phyloP scores from a whole-genome alignment of 768 basidiomycete species.

The Mycena galopus region DNA sequence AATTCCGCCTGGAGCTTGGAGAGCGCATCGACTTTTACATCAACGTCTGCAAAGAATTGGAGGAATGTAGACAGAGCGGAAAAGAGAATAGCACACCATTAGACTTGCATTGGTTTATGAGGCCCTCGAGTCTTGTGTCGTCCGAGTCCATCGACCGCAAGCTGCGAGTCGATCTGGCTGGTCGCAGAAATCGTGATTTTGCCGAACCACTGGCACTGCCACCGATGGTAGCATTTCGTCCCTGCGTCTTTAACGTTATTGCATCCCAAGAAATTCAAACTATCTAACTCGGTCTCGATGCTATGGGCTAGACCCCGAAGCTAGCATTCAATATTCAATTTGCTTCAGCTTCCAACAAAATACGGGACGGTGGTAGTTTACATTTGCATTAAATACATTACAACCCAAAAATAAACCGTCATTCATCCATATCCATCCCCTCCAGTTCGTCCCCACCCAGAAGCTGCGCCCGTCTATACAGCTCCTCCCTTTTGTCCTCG shows the following conservation, averaged over 20 bases:
- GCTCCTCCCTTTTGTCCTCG: slow-evolving; percentile 59
- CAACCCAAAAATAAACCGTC: not conserved
- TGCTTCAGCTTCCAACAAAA: not conserved
- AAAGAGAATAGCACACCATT: slow-evolving; percentile 59
- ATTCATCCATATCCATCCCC: slow-evolving; percentile 45
- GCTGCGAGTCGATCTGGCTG: not conserved
- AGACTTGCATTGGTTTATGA: slow-evolving; percentile 74
- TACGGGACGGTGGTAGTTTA: not conserved
- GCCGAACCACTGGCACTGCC: not conserved
- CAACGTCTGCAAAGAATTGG: slow-evolving; percentile 67
- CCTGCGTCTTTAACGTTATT: not conserved
- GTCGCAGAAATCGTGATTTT: not conserved
- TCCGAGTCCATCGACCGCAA: slow-evolving; percentile 63
- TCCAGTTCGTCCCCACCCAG: slow-evolving; percentile 59
- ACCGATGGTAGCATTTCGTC: not conserved
- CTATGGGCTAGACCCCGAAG: not conserved
- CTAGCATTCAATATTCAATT: not conserved
- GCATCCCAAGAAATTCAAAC: not conserved
- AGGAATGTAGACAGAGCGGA: slow-evolving; percentile 23
- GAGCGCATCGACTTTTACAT: slow-evolving; percentile 85
- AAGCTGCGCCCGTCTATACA: slow-evolving; percentile 64
- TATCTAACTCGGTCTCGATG: not conserved
- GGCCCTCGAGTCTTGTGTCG: slow-evolving; percentile 66
- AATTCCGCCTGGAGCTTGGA: slow-evolving; percentile 83
- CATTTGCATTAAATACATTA: slow-evolving; percentile 15